These are phyloP conservation scores for Tricholoma hemisulphureum DNA, from an alignment of 768 basidiomycete species.

Conservation along the genomic window DNA sequence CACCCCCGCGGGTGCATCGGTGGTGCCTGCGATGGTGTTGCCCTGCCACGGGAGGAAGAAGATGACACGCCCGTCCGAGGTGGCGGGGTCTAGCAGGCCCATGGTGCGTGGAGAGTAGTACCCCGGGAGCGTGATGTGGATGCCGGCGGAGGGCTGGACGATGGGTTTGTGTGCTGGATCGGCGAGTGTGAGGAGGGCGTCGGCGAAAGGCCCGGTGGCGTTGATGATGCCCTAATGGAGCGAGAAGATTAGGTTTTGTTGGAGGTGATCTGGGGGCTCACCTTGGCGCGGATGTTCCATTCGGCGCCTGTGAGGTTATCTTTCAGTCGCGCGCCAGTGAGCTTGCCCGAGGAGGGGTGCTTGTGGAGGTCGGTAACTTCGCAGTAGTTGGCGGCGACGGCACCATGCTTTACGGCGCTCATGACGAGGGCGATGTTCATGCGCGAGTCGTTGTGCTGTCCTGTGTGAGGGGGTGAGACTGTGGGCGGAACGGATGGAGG, in stretches of 20 bases:
- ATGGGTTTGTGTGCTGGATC: constrained; percentile 76
- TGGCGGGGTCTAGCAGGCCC: constrained; percentile 93
- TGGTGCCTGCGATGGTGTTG: constrained; percentile 95
- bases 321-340: constrained; percentile 72
- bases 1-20: constrained; percentile 78
- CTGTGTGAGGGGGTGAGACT: constrained; percentile 37
- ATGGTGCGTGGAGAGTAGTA: constrained; percentile 95
- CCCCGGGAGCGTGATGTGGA: constrained; percentile 95
- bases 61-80: constrained; percentile 95
- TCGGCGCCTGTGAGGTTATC: constrained; percentile 83
- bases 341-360: constrained; percentile 49
- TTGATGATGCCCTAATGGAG: constrained; percentile 94
- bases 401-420: constrained; percentile 92
- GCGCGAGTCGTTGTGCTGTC: constrained; percentile 96
- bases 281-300: constrained; percentile 81
- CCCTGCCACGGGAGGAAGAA: constrained; percentile 99
- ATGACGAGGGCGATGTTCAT: constrained; percentile 97
- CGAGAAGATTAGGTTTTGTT: too few relatives aligned
- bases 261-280: constrained; percentile 28
- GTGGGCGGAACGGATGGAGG: constrained; percentile 24
- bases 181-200: constrained; percentile 81
- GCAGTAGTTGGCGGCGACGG: constrained; percentile 84
- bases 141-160: constrained; percentile 88
- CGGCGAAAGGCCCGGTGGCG: constrained; percentile 93
- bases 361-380: constrained; percentile 82